Evolutionary conservation across 2,329 filamentous ascomycete species (phyloP).

Genomic region (Alternaria sp.): DNA sequence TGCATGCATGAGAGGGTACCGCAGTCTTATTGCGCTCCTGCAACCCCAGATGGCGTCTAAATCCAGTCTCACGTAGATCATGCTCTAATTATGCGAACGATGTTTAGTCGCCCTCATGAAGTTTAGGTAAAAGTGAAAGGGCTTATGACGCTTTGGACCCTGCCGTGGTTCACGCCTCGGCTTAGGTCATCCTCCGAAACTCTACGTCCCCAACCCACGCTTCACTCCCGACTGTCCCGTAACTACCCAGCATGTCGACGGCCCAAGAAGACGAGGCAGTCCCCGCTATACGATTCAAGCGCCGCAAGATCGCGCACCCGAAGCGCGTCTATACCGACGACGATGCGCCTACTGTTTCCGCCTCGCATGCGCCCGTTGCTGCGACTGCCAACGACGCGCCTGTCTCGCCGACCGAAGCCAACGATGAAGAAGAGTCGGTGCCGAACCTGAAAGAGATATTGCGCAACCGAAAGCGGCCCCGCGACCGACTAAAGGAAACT

Average conservation of each 20-base stretch:
- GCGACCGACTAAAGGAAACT: constrained; percentile 29
- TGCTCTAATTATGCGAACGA: neutral
- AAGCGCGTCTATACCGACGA: constrained; percentile 28
- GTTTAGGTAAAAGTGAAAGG: neutral
- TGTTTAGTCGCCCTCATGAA: neutral
- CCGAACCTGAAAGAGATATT: constrained; percentile 39
- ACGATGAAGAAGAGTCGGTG: constrained; percentile 26
- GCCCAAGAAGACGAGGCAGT: constrained; percentile 17
- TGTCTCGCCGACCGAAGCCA: constrained; percentile 7
- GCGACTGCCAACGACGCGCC: constrained; percentile 11
- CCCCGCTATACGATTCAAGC: constrained; percentile 39
- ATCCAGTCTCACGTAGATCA: neutral
- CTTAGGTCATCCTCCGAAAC: neutral
- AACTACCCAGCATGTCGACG: constrained; percentile 18
- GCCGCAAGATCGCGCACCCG: constrained; percentile 37
- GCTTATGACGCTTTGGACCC: constrained; percentile 6
- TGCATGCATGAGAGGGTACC: neutral
- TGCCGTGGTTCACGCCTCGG: constrained; percentile 2
- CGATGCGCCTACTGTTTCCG: constrained; percentile 6
- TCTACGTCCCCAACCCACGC: neutral
- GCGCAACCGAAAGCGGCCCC: constrained; percentile 38
- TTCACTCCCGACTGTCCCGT: neutral
- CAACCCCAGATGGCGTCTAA: no score
- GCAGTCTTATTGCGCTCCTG: no score
- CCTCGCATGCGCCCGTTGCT: constrained; percentile 11